Conservation (phyloP, 805 yeast genomes). For the Yarrowia keelungensis region DNA sequence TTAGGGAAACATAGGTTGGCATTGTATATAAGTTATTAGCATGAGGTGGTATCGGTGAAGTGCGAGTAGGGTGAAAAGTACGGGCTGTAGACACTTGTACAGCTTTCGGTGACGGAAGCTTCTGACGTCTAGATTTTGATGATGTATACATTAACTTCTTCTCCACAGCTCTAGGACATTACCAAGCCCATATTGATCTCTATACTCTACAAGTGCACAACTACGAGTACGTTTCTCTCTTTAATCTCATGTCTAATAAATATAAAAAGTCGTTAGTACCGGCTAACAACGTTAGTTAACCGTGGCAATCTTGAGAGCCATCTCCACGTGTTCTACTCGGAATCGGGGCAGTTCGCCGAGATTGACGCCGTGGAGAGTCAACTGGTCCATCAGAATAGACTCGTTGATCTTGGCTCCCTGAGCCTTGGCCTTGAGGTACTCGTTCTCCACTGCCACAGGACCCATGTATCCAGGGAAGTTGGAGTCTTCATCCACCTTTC, state of each 20-base stretch:
- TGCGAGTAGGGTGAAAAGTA: no score
- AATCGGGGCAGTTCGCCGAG: constrained; percentile 35
- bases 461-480: constrained; percentile 40
- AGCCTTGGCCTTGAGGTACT: constrained; percentile 27
- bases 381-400: constrained; percentile 24
- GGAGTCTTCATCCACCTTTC: constrained; percentile 41
- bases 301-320: constrained; percentile 21
- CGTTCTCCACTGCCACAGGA: constrained; percentile 37
- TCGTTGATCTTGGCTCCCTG: constrained; percentile 30
- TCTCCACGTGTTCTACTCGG: constrained; percentile 17
- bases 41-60: neutral
- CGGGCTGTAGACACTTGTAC: no score
- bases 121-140: no score
- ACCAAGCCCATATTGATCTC: no score
- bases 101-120: no score
- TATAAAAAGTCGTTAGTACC: constrained; percentile 5
- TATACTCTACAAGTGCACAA: no score
- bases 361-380: constrained; percentile 24
- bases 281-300: constrained; percentile 1
- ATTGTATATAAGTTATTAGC: constrained; percentile 25
- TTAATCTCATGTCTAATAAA: constrained; percentile 9
- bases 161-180: no score
- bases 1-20: neutral
- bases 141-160: no score
- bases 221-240: neutral